phyloP scores from a whole-genome alignment of 2,329 filamentous ascomycete species.

The Niveomyces coronatus region DNA sequence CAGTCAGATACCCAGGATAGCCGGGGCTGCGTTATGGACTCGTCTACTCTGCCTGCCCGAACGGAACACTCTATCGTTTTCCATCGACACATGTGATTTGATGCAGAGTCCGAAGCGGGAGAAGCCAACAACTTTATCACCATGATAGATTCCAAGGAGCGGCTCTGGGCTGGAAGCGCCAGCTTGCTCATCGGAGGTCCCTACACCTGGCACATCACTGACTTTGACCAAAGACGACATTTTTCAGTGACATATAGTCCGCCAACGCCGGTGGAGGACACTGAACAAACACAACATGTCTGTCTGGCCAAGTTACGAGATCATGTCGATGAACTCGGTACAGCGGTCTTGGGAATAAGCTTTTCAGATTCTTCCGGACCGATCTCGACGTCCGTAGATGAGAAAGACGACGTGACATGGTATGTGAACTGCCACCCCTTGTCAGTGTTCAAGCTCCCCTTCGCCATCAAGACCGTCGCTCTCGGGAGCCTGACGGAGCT shows the following conservation, averaged over 20 bases:
- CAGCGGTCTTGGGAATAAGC: conserved; percentile 5
- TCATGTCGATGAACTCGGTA: background rate
- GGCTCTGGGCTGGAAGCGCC: background rate
- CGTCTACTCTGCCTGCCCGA: no score
- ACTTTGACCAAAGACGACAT: background rate
- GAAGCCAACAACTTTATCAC: no score
- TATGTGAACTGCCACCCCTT: background rate
- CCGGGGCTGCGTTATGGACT: no score
- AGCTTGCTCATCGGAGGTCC: background rate
- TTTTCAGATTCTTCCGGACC: no score
- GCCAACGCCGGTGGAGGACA: background rate
- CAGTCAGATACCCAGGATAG: no score
- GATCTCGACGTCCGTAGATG: no score
- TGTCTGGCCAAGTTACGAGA: background rate
- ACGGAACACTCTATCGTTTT: no score
- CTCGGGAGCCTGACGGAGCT: conserved; percentile 12
- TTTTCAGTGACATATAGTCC: background rate
- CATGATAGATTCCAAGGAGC: background rate
- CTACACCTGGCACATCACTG: background rate
- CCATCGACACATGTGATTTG: no score
- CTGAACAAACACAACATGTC: background rate
- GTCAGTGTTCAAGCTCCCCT: conserved; percentile 14
- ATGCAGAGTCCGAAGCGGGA: no score
- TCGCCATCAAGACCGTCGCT: conserved; percentile 11
- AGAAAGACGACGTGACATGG: no score